Conservation (phyloP, 345 rosid species). For the Excoecaria agallocha region DNA sequence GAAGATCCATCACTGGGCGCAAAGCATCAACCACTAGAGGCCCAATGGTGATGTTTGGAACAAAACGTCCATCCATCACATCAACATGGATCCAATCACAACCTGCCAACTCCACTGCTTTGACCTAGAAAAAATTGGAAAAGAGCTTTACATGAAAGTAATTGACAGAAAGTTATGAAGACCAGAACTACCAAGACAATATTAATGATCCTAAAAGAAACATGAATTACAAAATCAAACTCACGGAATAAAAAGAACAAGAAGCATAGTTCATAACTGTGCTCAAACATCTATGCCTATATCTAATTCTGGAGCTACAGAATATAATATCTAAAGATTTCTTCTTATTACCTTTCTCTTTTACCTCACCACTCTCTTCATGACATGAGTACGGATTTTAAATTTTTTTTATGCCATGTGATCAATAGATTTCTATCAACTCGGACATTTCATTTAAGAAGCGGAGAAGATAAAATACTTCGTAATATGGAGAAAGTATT, state of each 20-base stretch:
- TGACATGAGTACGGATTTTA: too few relatives aligned
- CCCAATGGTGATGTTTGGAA: conserved; percentile 97
- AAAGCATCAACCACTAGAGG: conserved; percentile 93
- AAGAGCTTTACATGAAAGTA: conserved; percentile 11
- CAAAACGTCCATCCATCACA: conserved; percentile 99
- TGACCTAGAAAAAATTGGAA: conserved; percentile 53
- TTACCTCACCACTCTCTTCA: too few relatives aligned
- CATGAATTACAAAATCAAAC: neutral
- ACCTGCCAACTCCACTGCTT: conserved; percentile 86
- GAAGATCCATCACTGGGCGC: conserved; percentile 93
- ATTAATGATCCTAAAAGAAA: neutral
- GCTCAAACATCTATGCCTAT: neutral
- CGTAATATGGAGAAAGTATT: too few relatives aligned
- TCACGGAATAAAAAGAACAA: neutral
- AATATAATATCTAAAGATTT: neutral
- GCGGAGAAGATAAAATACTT: too few relatives aligned
- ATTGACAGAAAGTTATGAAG: neutral
- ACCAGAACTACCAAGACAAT: neutral
- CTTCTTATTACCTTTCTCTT: too few relatives aligned
- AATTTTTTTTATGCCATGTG: too few relatives aligned
- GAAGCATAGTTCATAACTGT: neutral
- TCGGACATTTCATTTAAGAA: too few relatives aligned
- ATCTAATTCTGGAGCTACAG: neutral
- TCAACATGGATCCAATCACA: conserved; percentile 98
- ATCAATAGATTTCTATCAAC: too few relatives aligned